Base-by-base conservation (phyloP, 2,329 filamentous ascomycete genomes). In the Nemania sp. region DNA sequence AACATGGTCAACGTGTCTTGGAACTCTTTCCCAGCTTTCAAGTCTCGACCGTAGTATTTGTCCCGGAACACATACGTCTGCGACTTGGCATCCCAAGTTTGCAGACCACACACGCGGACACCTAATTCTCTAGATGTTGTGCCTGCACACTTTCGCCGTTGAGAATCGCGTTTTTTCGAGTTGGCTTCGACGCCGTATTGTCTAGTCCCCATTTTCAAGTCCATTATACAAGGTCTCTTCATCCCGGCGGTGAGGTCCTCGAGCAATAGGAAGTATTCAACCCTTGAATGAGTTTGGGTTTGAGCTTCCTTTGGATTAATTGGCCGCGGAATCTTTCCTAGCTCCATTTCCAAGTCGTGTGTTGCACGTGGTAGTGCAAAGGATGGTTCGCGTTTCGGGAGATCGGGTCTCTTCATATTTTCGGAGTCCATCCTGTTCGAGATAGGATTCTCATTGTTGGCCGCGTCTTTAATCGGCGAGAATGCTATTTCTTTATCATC, bases 161-260 rank as follows among this genome's bases (percentile, higher is more conserved):
- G 95, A 0, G 95, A 98, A 62, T 89, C 88, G 71, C 93, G 91
- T 76, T 99, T 99, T 80, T 96, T 96, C 45, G 92, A 87, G 54
- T 85, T 88, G 2, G 95, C 95, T 68, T 98, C 93, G 12, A 98
- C 87, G 7, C 95, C 95, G 73, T 97, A 98, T 73, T 99, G 95
- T 2, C 95, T 88, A 7, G 95, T 99, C 18, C 95, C 95, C 95
- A 99, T 99, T 74, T 99, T 99, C 64, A 99, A 81, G 73, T 99
- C 95, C 75, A 99, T 90, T 61, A 99, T 96, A 76, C 95, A 98
- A 5, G 95, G 95, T 52, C 90, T 88, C 73, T 92, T 93, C 95
- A 99, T 98, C 35, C 94, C 94, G 1, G 94, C 91, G 1, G 95
- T 99, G 49, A 99, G 83, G 73, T 99, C 95, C 76, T 99, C 95